phyloP scores from a whole-genome alignment of 345 rosid genomes.

The Psidium friedrichsthalianum region DNA sequence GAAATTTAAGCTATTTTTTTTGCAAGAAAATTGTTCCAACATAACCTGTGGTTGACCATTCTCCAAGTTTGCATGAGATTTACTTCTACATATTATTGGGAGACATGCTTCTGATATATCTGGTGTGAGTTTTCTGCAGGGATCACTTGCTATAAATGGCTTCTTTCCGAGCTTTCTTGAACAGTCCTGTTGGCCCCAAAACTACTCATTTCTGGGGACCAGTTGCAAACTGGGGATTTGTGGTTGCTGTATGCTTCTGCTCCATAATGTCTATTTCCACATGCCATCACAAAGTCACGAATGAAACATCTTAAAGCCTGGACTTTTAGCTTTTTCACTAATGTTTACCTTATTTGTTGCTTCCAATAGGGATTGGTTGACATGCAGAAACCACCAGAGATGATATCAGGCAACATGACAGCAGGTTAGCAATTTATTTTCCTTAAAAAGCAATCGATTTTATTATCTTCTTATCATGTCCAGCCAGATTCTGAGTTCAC shows the following conservation, averaged over 20 bases:
- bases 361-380: conserved; percentile 71
- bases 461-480: not conserved
- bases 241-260: conserved; percentile 48
- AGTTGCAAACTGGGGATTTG: conserved; percentile 85
- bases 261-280: not conserved
- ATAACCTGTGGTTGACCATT: not conserved
- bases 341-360: not conserved
- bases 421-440: not conserved
- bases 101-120: not conserved
- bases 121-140: not conserved
- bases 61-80: not conserved
- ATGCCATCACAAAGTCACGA: not conserved
- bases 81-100: not conserved
- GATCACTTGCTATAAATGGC: conserved; percentile 27
- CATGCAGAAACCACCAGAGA: conserved; percentile 88
- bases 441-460: conserved; percentile 1
- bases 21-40: not conserved
- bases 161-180: conserved; percentile 59
- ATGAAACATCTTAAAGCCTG: not conserved
- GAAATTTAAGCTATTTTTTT: not conserved
- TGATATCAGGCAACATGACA: conserved; percentile 50
- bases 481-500: not conserved
- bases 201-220: conserved; percentile 95
- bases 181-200: conserved; percentile 81
- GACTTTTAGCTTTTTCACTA: not conserved